Conservation (phyloP, 768 basidiomycete species). For the Dioszegia hungarica region DNA sequence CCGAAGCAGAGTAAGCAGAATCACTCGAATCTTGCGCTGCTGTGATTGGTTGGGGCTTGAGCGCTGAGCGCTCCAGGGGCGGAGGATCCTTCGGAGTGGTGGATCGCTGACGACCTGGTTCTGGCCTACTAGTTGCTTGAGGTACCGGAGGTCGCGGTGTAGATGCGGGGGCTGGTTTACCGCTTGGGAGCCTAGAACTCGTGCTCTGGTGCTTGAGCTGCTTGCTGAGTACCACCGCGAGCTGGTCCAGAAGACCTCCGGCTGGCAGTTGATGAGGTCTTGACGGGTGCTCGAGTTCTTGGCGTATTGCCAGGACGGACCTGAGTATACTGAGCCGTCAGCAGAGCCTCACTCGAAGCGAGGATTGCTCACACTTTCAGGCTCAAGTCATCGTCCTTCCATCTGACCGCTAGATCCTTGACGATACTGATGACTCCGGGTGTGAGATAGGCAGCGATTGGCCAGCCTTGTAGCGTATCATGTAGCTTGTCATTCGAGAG, state of each 20-base stretch:
- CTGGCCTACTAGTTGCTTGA: too few species aligned
- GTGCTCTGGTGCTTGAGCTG: slow-evolving; percentile 4
- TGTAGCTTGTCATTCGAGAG: neutral
- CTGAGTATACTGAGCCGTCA: neutral
- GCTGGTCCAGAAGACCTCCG: slow-evolving; percentile 2
- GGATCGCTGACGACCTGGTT: neutral
- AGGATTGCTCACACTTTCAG: neutral
- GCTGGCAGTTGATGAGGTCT: neutral
- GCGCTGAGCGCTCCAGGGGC: neutral
- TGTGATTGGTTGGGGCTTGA: neutral
- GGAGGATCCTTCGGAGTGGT: neutral
- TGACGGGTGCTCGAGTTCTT: slow-evolving; percentile 3
- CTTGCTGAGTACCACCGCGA: slow-evolving; percentile 1
- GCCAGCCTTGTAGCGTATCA: neutral
- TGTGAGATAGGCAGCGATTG: neutral
- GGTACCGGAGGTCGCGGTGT: too few species aligned
- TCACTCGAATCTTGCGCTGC: slow-evolving; percentile 1
- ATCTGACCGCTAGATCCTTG: neutral
- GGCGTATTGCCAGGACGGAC: neutral
- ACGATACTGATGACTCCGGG: neutral
- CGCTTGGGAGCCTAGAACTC: too few species aligned
- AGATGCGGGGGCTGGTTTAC: too few species aligned
- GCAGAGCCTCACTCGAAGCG: neutral
- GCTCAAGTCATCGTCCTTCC: slow-evolving; percentile 2
- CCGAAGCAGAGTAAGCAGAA: slow-evolving; percentile 13